These are phyloP conservation scores for Leishmania lainsoni DNA, from an alignment of 208 protist species.

Conservation along the genomic window DNA sequence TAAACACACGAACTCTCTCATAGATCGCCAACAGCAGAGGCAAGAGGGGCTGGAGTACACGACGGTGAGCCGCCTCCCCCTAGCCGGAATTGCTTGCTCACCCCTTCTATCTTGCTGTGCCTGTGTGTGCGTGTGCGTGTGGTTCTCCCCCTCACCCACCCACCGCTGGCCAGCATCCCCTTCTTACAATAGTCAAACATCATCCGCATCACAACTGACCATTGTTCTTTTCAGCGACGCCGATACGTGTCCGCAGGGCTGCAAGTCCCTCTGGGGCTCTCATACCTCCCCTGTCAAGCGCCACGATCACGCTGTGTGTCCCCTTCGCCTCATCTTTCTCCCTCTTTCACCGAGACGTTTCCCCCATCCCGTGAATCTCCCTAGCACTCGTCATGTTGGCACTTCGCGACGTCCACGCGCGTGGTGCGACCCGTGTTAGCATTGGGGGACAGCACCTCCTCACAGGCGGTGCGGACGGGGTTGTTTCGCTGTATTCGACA, in stretches of 20 bases:
- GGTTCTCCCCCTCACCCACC: too few species aligned
- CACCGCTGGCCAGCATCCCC: not conserved
- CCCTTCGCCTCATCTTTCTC: not conserved
- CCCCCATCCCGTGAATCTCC: not conserved
- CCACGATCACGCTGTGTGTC: not conserved
- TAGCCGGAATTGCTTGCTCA: not conserved
- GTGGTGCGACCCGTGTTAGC: constrained; percentile 62
- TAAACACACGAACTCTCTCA: not conserved
- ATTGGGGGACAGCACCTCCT: constrained; percentile 57
- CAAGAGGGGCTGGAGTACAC: not conserved
- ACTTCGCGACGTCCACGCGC: constrained; percentile 48
- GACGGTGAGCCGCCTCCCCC: not conserved
- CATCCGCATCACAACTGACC: not conserved
- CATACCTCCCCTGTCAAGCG: not conserved
- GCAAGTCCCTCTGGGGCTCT: not conserved
- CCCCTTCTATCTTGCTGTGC: not conserved
- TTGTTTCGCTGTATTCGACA: constrained; percentile 57
- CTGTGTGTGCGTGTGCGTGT: not conserved
- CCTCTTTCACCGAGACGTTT: not conserved
- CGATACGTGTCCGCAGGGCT: not conserved
- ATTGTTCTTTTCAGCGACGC: not conserved
- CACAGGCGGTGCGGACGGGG: constrained; percentile 78
- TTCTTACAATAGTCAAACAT: not conserved
- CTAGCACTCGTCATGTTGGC: constrained; percentile 26
- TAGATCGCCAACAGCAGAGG: not conserved